These are phyloP conservation scores for Crithidia expoeki DNA, from an alignment of 208 protist genomes.

Conservation along the genomic window DNA sequence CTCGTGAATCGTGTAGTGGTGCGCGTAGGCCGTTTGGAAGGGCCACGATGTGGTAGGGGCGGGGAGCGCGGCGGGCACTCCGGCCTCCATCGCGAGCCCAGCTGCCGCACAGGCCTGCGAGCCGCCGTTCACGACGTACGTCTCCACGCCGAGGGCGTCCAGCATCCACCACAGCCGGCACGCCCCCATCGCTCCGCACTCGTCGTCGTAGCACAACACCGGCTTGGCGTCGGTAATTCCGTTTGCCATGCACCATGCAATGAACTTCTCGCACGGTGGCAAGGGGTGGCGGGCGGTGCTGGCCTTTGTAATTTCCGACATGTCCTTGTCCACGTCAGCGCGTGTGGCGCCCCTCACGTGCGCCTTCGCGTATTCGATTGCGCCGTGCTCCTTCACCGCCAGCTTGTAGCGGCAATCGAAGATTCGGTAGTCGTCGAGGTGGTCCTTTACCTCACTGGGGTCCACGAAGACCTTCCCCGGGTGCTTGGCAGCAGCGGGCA, in stretches of 20 bases:
- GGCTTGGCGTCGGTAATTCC: conserved; percentile 46
- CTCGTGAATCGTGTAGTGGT: conserved; percentile 42
- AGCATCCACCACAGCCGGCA: conserved; percentile 92
- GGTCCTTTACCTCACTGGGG: conserved; percentile 45
- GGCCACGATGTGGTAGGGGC: conserved; percentile 44
- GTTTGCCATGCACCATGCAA: conserved; percentile 62
- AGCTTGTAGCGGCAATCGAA: conserved; percentile 85
- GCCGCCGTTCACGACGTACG: conserved; percentile 82
- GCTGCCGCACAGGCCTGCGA: conserved; percentile 56
- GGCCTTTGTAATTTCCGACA: conserved; percentile 29
- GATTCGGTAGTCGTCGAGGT: conserved; percentile 48
- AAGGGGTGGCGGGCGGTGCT: conserved; percentile 68
- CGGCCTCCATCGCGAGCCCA: conserved; percentile 47
- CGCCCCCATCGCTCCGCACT: conserved; percentile 71
- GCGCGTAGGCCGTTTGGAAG: conserved; percentile 41
- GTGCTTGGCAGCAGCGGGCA: conserved; percentile 26
- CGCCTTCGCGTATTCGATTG: conserved; percentile 49
- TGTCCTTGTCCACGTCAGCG: conserved; percentile 62
- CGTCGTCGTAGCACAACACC: conserved; percentile 88
- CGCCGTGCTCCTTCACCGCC: conserved; percentile 40
- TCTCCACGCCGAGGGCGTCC: conserved; percentile 71
- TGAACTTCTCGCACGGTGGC: conserved; percentile 50
- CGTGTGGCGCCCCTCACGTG: conserved; percentile 53
- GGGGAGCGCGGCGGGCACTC: conserved; percentile 8
- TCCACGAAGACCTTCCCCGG: conserved; percentile 62